phyloP scores from a whole-genome alignment of 2,329 filamentous ascomycete genomes.

The Hymenoscyphus fructigenus region DNA sequence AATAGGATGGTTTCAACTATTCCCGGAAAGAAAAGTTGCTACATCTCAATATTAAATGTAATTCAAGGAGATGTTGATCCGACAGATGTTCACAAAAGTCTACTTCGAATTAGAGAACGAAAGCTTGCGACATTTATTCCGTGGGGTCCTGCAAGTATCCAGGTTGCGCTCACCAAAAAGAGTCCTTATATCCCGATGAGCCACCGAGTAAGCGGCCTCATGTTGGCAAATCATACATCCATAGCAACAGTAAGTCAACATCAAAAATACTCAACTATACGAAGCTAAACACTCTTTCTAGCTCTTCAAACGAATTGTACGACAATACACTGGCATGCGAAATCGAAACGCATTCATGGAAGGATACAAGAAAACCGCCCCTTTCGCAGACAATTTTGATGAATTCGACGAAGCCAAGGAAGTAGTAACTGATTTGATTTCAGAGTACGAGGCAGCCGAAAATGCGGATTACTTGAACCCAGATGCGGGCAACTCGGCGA shows the following conservation, averaged over 20 bases:
- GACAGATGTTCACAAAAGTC: slow-evolving; percentile 96
- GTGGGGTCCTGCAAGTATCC: slow-evolving; percentile 96
- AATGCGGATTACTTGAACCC: slow-evolving; percentile 85
- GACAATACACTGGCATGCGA: slow-evolving; percentile 88
- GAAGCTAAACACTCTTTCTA: slow-evolving; percentile 35
- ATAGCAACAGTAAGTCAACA: slow-evolving; percentile 71
- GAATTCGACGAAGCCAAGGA: slow-evolving; percentile 95
- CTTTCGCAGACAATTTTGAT: slow-evolving; percentile 85
- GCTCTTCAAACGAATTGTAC: slow-evolving; percentile 90
- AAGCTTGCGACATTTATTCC: slow-evolving; percentile 95
- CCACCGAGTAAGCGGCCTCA: slow-evolving; percentile 91
- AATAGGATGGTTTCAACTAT: slow-evolving; percentile 98
- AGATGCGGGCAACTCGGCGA: slow-evolving; percentile 29
- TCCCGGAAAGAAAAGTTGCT: slow-evolving; percentile 95
- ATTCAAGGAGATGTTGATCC: slow-evolving; percentile 98
- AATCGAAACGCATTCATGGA: slow-evolving; percentile 98
- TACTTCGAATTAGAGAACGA: slow-evolving; percentile 92
- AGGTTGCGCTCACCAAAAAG: slow-evolving; percentile 94
- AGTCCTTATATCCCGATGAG: slow-evolving; percentile 94
- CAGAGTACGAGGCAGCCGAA: slow-evolving; percentile 95
- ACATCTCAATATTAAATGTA: slow-evolving; percentile 98
- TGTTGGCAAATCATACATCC: slow-evolving; percentile 97
- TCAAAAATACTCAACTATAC: slow-evolving; percentile 5
- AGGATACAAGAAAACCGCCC: slow-evolving; percentile 91
- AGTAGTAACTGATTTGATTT: slow-evolving; percentile 86